These are phyloP conservation scores for Pseudopyricularia javanii DNA, from an alignment of 2,329 filamentous ascomycete genomes.

Conservation along the genomic window DNA sequence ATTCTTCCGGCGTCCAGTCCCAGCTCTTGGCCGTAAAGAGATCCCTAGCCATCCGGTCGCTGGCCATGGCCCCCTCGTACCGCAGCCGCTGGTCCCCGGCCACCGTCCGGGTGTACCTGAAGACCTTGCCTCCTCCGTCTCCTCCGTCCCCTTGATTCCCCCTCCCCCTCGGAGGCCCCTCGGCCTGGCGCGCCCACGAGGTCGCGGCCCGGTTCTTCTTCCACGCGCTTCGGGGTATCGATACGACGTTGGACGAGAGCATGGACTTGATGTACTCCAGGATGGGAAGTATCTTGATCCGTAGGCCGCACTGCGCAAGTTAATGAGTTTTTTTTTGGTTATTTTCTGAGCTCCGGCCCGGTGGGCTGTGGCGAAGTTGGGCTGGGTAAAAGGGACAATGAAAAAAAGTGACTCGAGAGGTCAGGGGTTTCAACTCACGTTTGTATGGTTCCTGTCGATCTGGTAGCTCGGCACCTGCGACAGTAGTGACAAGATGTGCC, in stretches of 20 bases:
- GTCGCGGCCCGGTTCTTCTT: constrained; percentile 22
- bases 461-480: constrained; percentile 61
- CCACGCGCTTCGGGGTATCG: constrained; percentile 33
- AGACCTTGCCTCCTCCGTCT: constrained; percentile 15
- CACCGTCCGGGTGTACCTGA: constrained; percentile 37
- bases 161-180: no score
- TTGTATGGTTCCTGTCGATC: constrained; percentile 59
- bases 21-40: constrained; percentile 45
- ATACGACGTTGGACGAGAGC: constrained; percentile 32
- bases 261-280: constrained; percentile 52
- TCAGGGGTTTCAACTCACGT: constrained; percentile 17
- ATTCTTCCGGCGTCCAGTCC: constrained; percentile 46
- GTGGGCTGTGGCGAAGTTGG: no score
- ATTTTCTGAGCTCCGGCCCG: no score
- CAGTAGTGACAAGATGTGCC: constrained; percentile 45
- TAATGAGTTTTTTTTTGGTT: no score
- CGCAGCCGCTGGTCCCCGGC: constrained; percentile 36
- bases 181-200: constrained; percentile 23
- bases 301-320: constrained; percentile 42
- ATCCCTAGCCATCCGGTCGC: constrained; percentile 35
- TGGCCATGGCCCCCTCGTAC: constrained; percentile 33
- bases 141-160: constrained; percentile 6
- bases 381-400: neutral
- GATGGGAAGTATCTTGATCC: constrained; percentile 52
- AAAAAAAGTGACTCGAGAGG: no score